These are phyloP conservation scores for Amborella trichopoda DNA, from an alignment of 164 flowering plant species.

Conservation along the genomic window DNA sequence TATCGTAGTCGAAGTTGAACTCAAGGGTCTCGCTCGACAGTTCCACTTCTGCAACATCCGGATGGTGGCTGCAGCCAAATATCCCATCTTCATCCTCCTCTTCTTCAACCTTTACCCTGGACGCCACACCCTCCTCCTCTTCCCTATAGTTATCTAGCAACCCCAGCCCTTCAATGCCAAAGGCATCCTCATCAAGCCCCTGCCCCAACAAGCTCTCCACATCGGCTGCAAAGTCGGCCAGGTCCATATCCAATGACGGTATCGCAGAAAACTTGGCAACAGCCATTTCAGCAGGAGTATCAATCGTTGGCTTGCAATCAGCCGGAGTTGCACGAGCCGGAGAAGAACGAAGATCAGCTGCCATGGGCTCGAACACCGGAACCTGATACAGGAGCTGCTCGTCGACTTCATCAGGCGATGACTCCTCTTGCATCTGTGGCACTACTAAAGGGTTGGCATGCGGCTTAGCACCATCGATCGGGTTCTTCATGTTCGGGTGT, in stretches of 20 bases:
- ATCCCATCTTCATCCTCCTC: constrained; percentile 17
- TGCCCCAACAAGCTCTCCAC: constrained; percentile 66
- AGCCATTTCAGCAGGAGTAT: not conserved
- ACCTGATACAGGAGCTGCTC: constrained; percentile 77
- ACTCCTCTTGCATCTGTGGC: constrained; percentile 41
- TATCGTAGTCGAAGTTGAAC: constrained; percentile 41
- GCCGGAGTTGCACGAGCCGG: not conserved
- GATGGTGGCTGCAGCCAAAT: constrained; percentile 4
- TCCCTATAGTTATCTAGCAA: constrained; percentile 19
- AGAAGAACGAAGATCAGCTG: constrained; percentile 29
- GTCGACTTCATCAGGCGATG: constrained; percentile 38
- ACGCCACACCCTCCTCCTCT: constrained; percentile 4
- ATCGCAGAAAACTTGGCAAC: constrained; percentile 21
- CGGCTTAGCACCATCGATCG: constrained; percentile 8
- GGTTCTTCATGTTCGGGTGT: constrained; percentile 12
- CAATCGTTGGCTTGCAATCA: constrained; percentile 3
- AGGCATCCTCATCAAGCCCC: constrained; percentile 51
- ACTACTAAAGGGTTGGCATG: constrained; percentile 28
- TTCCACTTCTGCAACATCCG: constrained; percentile 19
- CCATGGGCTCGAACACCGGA: constrained; percentile 52
- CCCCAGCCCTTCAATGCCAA: constrained; percentile 63
- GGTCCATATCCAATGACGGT: constrained; percentile 61
- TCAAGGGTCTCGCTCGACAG: constrained; percentile 36
- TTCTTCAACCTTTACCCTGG: constrained; percentile 39
- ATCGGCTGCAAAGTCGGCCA: constrained; percentile 79